Percentiles rank a stretch among this genome's conserved stretches.
Conservation (phyloP, 306 rosid species). For the Ziziphus jujuba region DNA sequence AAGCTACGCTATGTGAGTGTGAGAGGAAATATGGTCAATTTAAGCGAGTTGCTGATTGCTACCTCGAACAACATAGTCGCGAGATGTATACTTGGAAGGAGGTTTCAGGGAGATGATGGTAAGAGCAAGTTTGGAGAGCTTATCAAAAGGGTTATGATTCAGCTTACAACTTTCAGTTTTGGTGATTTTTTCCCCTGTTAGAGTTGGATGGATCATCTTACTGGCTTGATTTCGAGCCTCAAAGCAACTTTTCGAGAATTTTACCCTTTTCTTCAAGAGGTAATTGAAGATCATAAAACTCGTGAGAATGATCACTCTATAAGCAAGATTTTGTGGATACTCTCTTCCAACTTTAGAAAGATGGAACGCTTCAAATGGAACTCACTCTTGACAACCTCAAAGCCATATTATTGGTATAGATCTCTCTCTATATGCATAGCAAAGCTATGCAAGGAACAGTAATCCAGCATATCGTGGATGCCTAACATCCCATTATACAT, state of each 20-base stretch:
- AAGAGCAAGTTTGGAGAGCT: neutral
- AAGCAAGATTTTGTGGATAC: constrained; percentile 18
- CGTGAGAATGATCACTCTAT: neutral
- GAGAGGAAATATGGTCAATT: neutral
- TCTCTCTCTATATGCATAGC: neutral
- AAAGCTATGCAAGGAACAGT: neutral
- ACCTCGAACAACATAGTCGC: constrained; percentile 17
- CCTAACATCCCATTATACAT: neutral
- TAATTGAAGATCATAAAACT: constrained; percentile 31
- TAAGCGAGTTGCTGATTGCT: constrained; percentile 16
- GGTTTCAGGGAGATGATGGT: constrained; percentile 7
- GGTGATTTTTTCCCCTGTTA: constrained; percentile 32
- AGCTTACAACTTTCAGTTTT: constrained; percentile 11
- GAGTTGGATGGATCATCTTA: constrained; percentile 40
- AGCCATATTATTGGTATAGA: constrained; percentile 22
- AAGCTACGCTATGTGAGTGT: neutral
- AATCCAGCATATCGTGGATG: no score
- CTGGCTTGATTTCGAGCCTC: constrained; percentile 10
- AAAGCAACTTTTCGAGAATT: constrained; percentile 4
- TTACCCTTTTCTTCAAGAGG: constrained; percentile 30
- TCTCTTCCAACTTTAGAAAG: constrained; percentile 20
- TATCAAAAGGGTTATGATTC: neutral
- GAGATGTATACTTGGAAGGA: constrained; percentile 29
- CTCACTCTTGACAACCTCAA: constrained; percentile 18
- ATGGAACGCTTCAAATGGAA: neutral